phyloP scores from a whole-genome alignment of 495 filamentous ascomycete genomes.

The Xylaria curta region DNA sequence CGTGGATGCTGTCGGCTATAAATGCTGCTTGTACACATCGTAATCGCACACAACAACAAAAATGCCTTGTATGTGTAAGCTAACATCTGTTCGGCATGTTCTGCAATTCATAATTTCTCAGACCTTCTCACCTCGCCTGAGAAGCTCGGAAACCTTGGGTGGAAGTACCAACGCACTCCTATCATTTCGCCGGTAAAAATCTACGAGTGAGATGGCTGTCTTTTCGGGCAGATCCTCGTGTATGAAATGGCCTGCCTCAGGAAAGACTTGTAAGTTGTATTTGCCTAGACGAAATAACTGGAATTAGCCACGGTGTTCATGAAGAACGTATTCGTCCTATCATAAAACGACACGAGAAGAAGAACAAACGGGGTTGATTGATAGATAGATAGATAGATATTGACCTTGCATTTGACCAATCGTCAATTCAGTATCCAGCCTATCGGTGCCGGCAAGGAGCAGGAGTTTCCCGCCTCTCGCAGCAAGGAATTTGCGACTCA shows the following conservation, averaged over 20 bases:
- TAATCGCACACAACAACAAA: neutral
- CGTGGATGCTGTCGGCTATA: neutral
- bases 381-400: conserved; percentile 6
- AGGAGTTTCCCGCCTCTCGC: conserved; percentile 88
- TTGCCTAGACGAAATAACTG: conserved; percentile 64
- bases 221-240: conserved; percentile 94
- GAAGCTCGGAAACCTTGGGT: conserved; percentile 76
- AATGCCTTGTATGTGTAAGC: neutral
- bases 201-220: conserved; percentile 80
- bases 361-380: neutral
- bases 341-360: neutral
- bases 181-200: conserved; percentile 92
- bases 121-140: conserved; percentile 60
- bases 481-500: conserved; percentile 86
- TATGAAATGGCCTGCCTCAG: conserved; percentile 94
- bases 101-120: conserved; percentile 31
- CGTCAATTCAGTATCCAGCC: conserved; percentile 91
- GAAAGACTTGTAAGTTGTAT: conserved; percentile 93
- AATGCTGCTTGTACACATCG: conserved; percentile 10
- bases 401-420: conserved; percentile 97
- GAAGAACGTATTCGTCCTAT: neutral
- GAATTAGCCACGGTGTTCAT: neutral
- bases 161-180: conserved; percentile 82
- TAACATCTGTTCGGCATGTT: neutral
- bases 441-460: conserved; percentile 90